Percentiles rank a stretch among this genome's conserved stretches.
These are phyloP conservation scores for Nematocida parisii DNA, from an alignment of 371 early-diverging fungal species.

Conservation along the genomic window DNA sequence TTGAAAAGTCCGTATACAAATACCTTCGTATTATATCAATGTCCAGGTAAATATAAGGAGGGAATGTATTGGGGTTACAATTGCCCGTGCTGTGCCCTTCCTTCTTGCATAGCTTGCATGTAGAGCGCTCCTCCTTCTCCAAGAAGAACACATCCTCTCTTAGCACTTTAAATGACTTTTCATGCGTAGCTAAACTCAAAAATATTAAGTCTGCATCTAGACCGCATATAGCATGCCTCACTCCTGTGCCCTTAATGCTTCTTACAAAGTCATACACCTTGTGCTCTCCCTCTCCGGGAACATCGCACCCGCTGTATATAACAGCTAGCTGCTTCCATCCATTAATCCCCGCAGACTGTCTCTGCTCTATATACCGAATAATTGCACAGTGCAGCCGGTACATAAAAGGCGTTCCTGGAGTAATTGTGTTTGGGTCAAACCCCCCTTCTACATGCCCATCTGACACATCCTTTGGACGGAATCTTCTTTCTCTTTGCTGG, in stretches of 20 bases:
- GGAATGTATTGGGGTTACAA: conserved; percentile 71
- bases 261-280: conserved; percentile 97
- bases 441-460: conserved; percentile 63
- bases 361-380: conserved; percentile 80
- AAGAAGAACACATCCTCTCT: conserved; percentile 90
- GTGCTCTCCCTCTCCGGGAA: conserved; percentile 99
- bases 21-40: conserved; percentile 56
- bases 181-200: conserved; percentile 92
- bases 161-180: conserved; percentile 87
- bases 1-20: conserved; percentile 53
- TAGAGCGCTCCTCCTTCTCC: conserved; percentile 71
- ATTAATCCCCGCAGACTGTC: conserved; percentile 78
- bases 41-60: conserved; percentile 62
- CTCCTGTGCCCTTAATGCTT: conserved; percentile 75
- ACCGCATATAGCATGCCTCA: conserved; percentile 89
- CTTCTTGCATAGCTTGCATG: conserved; percentile 78
- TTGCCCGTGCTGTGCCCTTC: conserved; percentile 76
- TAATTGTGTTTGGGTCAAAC: conserved; percentile 96
- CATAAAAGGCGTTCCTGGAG: conserved; percentile 99
- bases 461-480: conserved; percentile 79
- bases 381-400: conserved; percentile 78
- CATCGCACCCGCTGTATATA: conserved; percentile 85
- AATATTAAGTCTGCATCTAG: conserved; percentile 98
- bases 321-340: conserved; percentile 77
- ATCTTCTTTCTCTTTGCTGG: conserved; percentile 94